Evolutionary conservation across 495 filamentous ascomycete genomes (phyloP).

Genomic region (Tuber calosporum): DNA sequence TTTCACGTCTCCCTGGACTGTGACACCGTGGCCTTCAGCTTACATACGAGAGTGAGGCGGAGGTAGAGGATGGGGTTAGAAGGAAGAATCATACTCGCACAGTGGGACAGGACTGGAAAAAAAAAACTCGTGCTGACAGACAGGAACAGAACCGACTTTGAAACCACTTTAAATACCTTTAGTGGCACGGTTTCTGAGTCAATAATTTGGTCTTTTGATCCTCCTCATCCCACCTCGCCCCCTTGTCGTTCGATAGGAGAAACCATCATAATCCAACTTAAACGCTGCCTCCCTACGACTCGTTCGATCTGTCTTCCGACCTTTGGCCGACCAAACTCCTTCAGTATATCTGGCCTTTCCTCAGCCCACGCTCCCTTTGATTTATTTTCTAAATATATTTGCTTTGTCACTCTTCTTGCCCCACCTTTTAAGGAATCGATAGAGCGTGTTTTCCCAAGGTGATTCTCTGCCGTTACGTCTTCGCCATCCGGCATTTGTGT

Average conservation of each 20-base stretch:
- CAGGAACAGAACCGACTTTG: neutral
- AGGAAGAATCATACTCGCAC: neutral
- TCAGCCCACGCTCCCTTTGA: neutral
- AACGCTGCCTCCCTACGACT: neutral
- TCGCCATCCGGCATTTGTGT: neutral
- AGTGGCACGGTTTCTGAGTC: neutral
- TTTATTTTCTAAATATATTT: neutral
- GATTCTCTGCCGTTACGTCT: neutral
- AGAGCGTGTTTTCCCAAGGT: neutral
- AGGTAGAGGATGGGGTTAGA: neutral
- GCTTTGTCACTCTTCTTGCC: neutral
- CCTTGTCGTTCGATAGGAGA: neutral
- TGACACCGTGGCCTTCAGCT: constrained; percentile 2
- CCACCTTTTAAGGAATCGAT: neutral
- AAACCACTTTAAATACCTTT: neutral
- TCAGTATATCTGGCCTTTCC: constrained; percentile 1
- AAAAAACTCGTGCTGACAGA: neutral
- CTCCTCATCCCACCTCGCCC: neutral
- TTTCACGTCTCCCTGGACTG: neutral
- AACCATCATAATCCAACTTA: neutral
- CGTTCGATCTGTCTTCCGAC: constrained; percentile 4
- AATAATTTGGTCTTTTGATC: neutral
- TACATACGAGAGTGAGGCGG: neutral
- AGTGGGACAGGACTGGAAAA: neutral
- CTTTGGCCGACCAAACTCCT: neutral